Conservation (phyloP, 768 basidiomycete genomes). For the Kwoniella bestiolae region DNA sequence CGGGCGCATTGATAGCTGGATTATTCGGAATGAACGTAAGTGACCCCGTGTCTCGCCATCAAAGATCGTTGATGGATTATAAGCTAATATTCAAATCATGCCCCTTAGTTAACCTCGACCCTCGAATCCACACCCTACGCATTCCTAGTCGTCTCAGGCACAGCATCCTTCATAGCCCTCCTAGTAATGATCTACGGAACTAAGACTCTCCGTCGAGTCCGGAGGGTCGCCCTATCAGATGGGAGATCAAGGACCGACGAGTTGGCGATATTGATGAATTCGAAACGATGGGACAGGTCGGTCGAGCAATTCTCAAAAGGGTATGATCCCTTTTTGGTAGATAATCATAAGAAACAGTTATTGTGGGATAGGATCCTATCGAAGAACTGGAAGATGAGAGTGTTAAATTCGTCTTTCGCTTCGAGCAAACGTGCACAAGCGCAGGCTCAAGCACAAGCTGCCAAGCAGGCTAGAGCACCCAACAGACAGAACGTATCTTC, state of each 20-base stretch:
- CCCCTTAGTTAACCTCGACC: conserved; percentile 70
- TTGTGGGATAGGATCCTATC: conserved; percentile 18
- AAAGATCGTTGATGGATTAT: background rate
- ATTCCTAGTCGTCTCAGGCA: conserved; percentile 69
- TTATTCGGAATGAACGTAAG: conserved; percentile 96
- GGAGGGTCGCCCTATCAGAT: conserved; percentile 54
- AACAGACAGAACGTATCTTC: background rate
- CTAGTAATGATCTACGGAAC: conserved; percentile 71
- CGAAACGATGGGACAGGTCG: conserved; percentile 20
- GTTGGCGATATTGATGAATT: conserved; percentile 11
- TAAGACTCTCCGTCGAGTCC: conserved; percentile 61
- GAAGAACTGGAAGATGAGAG: background rate
- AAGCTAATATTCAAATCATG: background rate
- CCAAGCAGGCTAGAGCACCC: background rate
- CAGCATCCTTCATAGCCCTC: conserved; percentile 66
- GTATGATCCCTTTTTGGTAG: conserved; percentile 19
- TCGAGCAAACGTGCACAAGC: no score
- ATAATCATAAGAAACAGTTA: conserved; percentile 22
- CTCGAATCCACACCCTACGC: conserved; percentile 75
- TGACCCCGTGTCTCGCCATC: background rate
- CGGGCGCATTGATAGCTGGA: conserved; percentile 86
- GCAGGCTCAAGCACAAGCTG: background rate
- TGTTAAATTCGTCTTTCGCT: no score
- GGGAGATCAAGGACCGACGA: conserved; percentile 10
- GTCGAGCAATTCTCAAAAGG: conserved; percentile 24